Conservation (phyloP, 768 basidiomycete species). For the Rhizopogon roseolus region DNA sequence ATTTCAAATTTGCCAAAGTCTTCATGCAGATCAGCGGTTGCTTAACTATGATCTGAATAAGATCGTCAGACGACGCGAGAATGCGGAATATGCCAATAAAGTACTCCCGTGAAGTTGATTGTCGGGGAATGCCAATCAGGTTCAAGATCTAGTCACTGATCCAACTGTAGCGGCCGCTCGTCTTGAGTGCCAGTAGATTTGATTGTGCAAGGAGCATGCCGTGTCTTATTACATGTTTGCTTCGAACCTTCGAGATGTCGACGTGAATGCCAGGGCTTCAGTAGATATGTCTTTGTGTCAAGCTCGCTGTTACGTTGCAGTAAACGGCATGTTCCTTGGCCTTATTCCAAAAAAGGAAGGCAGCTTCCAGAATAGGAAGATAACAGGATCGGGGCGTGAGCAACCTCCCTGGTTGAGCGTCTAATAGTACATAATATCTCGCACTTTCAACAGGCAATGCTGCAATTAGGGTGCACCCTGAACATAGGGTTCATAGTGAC, state of each 20-base stretch:
- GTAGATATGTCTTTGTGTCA: background rate
- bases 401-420: too few relatives aligned
- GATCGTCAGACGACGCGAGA: background rate
- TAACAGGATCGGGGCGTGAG: too few relatives aligned
- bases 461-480: slow-evolving; percentile 29
- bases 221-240: background rate
- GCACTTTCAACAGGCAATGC: slow-evolving; percentile 12
- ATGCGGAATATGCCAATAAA: background rate
- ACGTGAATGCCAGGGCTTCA: background rate
- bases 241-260: background rate
- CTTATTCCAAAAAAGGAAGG: background rate
- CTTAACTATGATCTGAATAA: slow-evolving; percentile 1
- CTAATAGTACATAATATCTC: slow-evolving; percentile 25
- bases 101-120: background rate
- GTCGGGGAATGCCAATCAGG: background rate
- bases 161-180: background rate
- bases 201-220: background rate
- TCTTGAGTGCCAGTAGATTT: background rate
- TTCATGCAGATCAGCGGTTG: slow-evolving; percentile 14
- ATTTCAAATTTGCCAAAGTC: slow-evolving; percentile 24
- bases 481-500: slow-evolving; percentile 1
- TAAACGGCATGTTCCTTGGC: background rate
- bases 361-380: background rate
- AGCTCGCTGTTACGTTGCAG: background rate
- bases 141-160: background rate